Evolutionary conservation across 176 grass and related monocot genomes (phyloP).

Genomic region (Bonia amplexicaulis): DNA sequence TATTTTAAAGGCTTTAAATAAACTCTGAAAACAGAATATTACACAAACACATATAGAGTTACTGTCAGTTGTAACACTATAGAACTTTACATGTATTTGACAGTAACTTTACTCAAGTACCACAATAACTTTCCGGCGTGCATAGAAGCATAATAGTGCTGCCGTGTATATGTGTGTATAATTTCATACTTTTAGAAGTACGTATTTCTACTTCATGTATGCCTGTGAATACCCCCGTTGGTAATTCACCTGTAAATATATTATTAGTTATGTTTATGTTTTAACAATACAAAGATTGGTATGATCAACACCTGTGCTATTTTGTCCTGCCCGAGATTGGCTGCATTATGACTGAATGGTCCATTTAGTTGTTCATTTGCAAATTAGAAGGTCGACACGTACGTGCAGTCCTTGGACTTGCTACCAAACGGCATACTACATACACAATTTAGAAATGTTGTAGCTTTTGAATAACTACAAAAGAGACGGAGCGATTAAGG

Average conservation of each 20-base stretch:
- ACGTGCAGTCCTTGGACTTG: slow-evolving; percentile 30
- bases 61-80: no score
- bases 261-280: neutral
- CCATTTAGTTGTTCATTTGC: slow-evolving; percentile 18
- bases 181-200: no score
- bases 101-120: no score
- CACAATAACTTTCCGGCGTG: no score
- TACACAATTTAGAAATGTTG: neutral
- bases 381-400: slow-evolving; percentile 16
- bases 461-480: no score
- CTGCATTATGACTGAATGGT: slow-evolving; percentile 26
- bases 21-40: no score
- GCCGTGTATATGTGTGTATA: no score
- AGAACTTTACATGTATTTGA: no score
- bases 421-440: slow-evolving; percentile 21
- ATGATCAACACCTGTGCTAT: neutral
- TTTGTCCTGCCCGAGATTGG: slow-evolving; percentile 26
- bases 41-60: no score
- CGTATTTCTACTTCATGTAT: neutral
- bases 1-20: no score
- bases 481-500: no score
- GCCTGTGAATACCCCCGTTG: neutral
- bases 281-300: neutral
- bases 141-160: no score
- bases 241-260: neutral